Conservation (phyloP, 495 filamentous ascomycete genomes). For the Talaromyces borbonicus region DNA sequence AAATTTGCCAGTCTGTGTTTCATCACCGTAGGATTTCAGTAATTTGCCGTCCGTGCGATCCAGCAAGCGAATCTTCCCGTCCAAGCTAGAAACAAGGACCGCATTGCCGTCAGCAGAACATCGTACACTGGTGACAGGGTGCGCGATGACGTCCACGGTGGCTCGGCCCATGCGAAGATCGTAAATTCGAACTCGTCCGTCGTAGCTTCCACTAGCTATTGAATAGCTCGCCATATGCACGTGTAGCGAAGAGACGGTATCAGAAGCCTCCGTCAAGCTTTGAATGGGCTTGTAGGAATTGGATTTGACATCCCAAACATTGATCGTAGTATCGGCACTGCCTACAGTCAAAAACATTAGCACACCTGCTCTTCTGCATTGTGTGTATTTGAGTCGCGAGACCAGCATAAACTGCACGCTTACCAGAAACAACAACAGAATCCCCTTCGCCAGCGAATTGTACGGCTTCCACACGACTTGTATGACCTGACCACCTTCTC, state of each 20-base stretch:
- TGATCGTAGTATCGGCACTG: constrained; percentile 72
- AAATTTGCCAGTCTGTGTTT: constrained; percentile 13
- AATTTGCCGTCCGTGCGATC: constrained; percentile 66
- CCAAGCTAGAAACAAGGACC: constrained; percentile 64
- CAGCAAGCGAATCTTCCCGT: constrained; percentile 69
- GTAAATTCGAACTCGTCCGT: constrained; percentile 75
- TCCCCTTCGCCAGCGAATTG: constrained; percentile 64
- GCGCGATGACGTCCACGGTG: constrained; percentile 55
- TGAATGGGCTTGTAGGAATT: constrained; percentile 62
- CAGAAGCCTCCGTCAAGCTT: constrained; percentile 65
- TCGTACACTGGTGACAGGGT: constrained; percentile 54
- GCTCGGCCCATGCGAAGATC: constrained; percentile 76
- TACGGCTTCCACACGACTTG: constrained; percentile 63
- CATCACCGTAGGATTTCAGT: constrained; percentile 59
- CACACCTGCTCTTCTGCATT: too few species aligned
- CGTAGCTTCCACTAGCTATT: constrained; percentile 62
- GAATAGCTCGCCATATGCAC: constrained; percentile 33
- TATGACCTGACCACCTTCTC: constrained; percentile 66
- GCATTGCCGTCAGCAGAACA: constrained; percentile 63
- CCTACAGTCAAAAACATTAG: constrained; percentile 28
- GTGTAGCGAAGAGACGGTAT: constrained; percentile 58
- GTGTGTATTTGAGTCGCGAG: not conserved
- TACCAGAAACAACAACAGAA: constrained; percentile 56
- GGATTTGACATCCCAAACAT: constrained; percentile 71
- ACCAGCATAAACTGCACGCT: too few species aligned